phyloP scores from a whole-genome alignment of 768 basidiomycete genomes.

The Dendrothele bispora region DNA sequence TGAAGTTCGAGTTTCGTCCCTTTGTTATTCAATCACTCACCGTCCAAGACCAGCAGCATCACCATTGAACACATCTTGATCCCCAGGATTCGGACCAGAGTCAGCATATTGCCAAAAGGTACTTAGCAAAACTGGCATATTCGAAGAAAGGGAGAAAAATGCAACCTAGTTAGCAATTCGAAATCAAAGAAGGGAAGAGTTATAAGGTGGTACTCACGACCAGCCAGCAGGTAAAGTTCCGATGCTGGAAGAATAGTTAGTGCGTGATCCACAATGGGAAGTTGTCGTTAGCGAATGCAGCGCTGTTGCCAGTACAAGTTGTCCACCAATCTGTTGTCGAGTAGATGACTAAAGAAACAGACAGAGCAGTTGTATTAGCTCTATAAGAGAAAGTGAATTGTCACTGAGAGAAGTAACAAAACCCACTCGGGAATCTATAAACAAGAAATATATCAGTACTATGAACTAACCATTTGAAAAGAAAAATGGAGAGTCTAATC shows the following conservation, averaged over 20 bases:
- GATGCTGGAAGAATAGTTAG: slow-evolving; percentile 46
- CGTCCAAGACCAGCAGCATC: slow-evolving; percentile 39
- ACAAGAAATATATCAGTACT: background rate
- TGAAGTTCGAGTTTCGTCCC: too few relatives aligned
- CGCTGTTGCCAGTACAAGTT: slow-evolving; percentile 61
- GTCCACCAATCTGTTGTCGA: slow-evolving; percentile 70
- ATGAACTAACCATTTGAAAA: background rate
- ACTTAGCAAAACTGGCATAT: too few relatives aligned
- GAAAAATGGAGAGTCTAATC: slow-evolving; percentile 12
- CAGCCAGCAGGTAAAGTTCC: slow-evolving; percentile 63
- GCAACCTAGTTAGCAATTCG: background rate
- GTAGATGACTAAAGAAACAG: slow-evolving; percentile 49
- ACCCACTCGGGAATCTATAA: slow-evolving; percentile 41
- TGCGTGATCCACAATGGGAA: slow-evolving; percentile 68
- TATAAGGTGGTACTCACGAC: slow-evolving; percentile 30
- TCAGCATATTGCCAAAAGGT: slow-evolving; percentile 67
- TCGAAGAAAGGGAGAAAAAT: background rate
- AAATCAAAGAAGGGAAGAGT: background rate
- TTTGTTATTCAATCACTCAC: too few relatives aligned
- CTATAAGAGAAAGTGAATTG: too few relatives aligned
- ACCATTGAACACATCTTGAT: slow-evolving; percentile 59
- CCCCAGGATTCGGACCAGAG: slow-evolving; percentile 55
- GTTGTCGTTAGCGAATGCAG: slow-evolving; percentile 47
- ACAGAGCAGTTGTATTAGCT: background rate
- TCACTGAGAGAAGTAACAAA: background rate